These are phyloP conservation scores for Kwoniella heveanensis DNA, from an alignment of 768 basidiomycete genomes.

Conservation along the genomic window DNA sequence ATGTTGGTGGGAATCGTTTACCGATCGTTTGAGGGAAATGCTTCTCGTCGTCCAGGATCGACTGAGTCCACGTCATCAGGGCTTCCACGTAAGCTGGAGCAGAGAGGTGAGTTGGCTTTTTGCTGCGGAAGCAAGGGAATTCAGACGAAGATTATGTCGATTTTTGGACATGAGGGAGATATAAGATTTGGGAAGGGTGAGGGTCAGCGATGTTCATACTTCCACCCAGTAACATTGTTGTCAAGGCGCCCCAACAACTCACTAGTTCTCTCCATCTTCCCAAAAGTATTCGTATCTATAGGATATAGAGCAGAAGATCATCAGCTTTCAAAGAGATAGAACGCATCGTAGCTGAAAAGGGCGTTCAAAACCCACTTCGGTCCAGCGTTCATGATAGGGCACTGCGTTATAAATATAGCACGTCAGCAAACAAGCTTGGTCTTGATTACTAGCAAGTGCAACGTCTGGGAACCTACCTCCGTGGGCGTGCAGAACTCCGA, in stretches of 20 bases:
- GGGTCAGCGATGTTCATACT: not conserved
- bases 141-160: too few relatives aligned
- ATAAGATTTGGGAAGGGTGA: too few relatives aligned
- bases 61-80: conserved; percentile 98
- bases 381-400: conserved; percentile 56
- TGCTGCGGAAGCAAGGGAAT: conserved; percentile 28
- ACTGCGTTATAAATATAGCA: conserved; percentile 25
- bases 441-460: too few relatives aligned
- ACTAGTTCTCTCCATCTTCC: conserved; percentile 56
- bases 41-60: conserved; percentile 83
- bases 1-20: conserved; percentile 88
- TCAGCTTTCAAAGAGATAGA: not conserved
- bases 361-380: conserved; percentile 47
- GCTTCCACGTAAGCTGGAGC: conserved; percentile 85
- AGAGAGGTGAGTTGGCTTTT: conserved; percentile 53
- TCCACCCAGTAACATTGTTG: too few relatives aligned
- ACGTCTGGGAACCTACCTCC: conserved; percentile 69
- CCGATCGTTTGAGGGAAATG: conserved; percentile 96
- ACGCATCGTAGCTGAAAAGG: not conserved
- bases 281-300: conserved; percentile 54
- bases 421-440: not conserved
- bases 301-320: not conserved
- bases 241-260: too few relatives aligned
- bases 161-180: too few relatives aligned
- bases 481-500: conserved; percentile 96